These are phyloP conservation scores for Parasarocladium wereldwijsianum DNA, from an alignment of 2,329 filamentous ascomycete genomes.

Conservation along the genomic window DNA sequence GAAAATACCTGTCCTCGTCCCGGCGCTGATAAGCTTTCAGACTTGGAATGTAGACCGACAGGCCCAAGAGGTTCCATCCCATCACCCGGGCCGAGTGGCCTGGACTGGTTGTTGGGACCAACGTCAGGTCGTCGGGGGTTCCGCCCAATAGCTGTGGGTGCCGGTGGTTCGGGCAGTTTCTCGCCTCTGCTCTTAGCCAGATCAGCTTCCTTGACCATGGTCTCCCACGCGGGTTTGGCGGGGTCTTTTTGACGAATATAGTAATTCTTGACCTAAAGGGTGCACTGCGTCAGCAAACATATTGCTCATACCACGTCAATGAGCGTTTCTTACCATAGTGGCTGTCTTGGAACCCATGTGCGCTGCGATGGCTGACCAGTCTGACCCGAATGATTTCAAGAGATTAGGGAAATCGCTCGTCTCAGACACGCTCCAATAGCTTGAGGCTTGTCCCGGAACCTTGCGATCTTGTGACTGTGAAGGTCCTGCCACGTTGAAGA, in stretches of 20 bases:
- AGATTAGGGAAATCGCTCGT: slow-evolving; percentile 61
- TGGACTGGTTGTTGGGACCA: slow-evolving; percentile 18
- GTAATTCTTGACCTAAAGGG: slow-evolving; percentile 51
- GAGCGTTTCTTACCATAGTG: slow-evolving; percentile 54
- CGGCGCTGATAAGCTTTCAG: too few species aligned
- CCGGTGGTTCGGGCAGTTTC: slow-evolving; percentile 43
- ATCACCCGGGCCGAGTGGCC: slow-evolving; percentile 32
- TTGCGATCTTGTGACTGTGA: slow-evolving; percentile 34
- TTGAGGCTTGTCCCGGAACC: slow-evolving; percentile 47
- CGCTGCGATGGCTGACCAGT: slow-evolving; percentile 60
- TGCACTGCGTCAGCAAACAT: slow-evolving; percentile 1
- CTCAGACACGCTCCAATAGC: slow-evolving; percentile 80
- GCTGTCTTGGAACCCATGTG: slow-evolving; percentile 76
- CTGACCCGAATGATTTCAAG: slow-evolving; percentile 61
- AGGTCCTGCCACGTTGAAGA: slow-evolving; percentile 33
- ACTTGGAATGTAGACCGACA: too few species aligned
- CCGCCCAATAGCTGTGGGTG: slow-evolving; percentile 28
- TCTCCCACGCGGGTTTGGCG: slow-evolving; percentile 42
- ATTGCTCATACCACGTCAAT: slow-evolving; percentile 4
- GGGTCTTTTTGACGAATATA: slow-evolving; percentile 49
- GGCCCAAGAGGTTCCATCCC: slow-evolving; percentile 24
- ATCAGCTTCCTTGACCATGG: slow-evolving; percentile 45
- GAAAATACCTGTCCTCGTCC: slow-evolving; percentile 24
- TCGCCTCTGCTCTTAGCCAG: slow-evolving; percentile 39
- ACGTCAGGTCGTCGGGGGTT: slow-evolving; percentile 35